These are phyloP conservation scores for Pleurotus sapidus DNA, from an alignment of 768 basidiomycete genomes.

Conservation along the genomic window DNA sequence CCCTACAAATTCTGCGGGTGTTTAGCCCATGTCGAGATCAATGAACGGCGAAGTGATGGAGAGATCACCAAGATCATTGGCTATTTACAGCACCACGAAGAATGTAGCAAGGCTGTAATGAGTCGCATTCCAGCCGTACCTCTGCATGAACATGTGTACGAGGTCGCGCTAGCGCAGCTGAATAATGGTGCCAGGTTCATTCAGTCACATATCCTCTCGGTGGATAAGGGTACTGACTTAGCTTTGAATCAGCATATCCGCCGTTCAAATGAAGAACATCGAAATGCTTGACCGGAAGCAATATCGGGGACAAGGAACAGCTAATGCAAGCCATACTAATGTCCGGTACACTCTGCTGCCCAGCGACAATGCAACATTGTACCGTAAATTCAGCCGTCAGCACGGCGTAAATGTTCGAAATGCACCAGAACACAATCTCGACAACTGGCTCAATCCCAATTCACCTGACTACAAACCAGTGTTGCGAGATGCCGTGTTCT, in stretches of 20 bases:
- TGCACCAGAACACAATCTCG: constrained; percentile 16
- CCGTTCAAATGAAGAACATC: neutral
- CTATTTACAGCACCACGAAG: constrained; percentile 23
- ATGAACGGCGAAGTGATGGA: constrained; percentile 9
- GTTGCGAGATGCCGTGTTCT: constrained; percentile 18
- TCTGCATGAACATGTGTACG: constrained; percentile 27
- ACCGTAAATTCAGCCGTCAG: constrained; percentile 15
- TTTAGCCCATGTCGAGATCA: constrained; percentile 31
- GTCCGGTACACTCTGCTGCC: neutral
- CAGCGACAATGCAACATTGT: constrained; percentile 8
- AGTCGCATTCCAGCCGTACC: constrained; percentile 22
- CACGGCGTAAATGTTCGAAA: constrained; percentile 11
- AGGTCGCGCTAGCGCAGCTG: constrained; percentile 17
- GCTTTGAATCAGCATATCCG: neutral
- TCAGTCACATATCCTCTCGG: too few relatives aligned
- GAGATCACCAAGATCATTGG: constrained; percentile 21
- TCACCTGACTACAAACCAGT: constrained; percentile 15
- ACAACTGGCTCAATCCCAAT: constrained; percentile 21
- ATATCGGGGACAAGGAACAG: neutral
- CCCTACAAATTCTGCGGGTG: constrained; percentile 25
- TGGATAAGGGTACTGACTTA: too few relatives aligned
- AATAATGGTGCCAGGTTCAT: constrained; percentile 8
- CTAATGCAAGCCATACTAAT: neutral
- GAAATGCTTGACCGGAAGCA: neutral
- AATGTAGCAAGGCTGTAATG: constrained; percentile 17